Percentiles rank a stretch among this genome's conserved stretches.
Evolutionary conservation across 345 rosid species (phyloP).

Genomic region (Camelina laxa): DNA sequence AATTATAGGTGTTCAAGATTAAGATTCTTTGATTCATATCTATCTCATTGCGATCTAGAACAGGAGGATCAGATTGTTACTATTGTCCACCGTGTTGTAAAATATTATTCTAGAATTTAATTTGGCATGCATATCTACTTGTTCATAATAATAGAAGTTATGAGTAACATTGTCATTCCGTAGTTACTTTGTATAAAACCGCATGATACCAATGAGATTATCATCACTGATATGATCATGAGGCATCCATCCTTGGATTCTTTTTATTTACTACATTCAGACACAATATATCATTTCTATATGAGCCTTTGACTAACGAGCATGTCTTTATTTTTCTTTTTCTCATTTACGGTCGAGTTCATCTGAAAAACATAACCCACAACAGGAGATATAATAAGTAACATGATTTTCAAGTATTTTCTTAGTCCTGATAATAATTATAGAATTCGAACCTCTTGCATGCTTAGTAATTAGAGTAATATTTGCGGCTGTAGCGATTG

Average conservation of each 20-base stretch:
- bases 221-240: constrained; percentile 13
- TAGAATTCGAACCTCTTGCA: not conserved
- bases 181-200: constrained; percentile 8
- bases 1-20: constrained; percentile 20
- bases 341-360: not conserved
- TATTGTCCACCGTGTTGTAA: not conserved
- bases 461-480: not conserved
- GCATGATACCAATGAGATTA: constrained; percentile 22
- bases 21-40: constrained; percentile 29
- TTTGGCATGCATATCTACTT: not conserved
- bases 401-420: not conserved
- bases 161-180: constrained; percentile 7
- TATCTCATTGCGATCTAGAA: constrained; percentile 14
- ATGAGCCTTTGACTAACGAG: constrained; percentile 5
- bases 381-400: constrained; percentile 1
- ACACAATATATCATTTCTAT: not conserved
- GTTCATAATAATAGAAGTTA: not conserved
- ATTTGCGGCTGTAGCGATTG: not conserved
- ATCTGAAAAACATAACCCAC: constrained; percentile 16
- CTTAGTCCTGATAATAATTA: not conserved
- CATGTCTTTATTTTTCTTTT: constrained; percentile 9
- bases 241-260: not conserved
- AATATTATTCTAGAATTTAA: not conserved
- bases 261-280: constrained; percentile 12
- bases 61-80: not conserved